phyloP scores from a whole-genome alignment of 352 stramenopile genomes.

The Sclerospora graminicola region DNA sequence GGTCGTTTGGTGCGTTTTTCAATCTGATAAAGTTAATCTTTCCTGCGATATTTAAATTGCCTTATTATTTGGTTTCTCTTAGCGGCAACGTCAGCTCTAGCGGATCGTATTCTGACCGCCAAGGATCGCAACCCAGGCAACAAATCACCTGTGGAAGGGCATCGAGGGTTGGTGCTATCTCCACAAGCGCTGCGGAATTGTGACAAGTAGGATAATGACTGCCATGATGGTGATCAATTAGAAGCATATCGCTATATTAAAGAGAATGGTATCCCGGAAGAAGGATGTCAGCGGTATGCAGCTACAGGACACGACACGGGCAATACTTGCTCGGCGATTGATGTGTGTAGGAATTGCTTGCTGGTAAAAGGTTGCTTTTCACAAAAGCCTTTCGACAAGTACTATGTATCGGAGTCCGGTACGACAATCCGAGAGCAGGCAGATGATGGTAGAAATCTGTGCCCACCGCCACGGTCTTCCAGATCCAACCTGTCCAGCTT shows the following conservation, averaged over 20 bases:
- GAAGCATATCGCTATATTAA: constrained; percentile 90
- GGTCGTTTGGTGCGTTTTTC: constrained; percentile 54
- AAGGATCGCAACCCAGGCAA: constrained; percentile 45
- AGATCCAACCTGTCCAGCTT: constrained; percentile 88
- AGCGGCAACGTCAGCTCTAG: constrained; percentile 77
- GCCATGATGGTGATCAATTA: constrained; percentile 88
- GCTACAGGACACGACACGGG: constrained; percentile 88
- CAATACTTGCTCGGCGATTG: constrained; percentile 76
- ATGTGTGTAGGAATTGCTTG: constrained; percentile 91
- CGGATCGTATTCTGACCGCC: constrained; percentile 79
- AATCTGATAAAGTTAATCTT: constrained; percentile 2
- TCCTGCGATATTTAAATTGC: too few relatives aligned
- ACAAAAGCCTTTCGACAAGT: constrained; percentile 90
- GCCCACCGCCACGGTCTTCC: constrained; percentile 83
- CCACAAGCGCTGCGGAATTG: constrained; percentile 86
- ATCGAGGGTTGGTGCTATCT: constrained; percentile 67
- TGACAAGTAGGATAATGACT: constrained; percentile 78
- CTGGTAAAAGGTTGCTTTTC: constrained; percentile 71
- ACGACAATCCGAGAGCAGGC: constrained; percentile 79
- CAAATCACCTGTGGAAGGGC: constrained; percentile 50
- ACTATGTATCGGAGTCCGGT: constrained; percentile 92
- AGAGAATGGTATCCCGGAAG: constrained; percentile 87
- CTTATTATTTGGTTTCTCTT: constrained; percentile 5
- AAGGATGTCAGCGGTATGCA: constrained; percentile 91
- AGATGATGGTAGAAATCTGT: constrained; percentile 97